These are phyloP conservation scores for Neopestalotiopsis sp. DNA, from an alignment of 2,329 filamentous ascomycete genomes.

Conservation along the genomic window DNA sequence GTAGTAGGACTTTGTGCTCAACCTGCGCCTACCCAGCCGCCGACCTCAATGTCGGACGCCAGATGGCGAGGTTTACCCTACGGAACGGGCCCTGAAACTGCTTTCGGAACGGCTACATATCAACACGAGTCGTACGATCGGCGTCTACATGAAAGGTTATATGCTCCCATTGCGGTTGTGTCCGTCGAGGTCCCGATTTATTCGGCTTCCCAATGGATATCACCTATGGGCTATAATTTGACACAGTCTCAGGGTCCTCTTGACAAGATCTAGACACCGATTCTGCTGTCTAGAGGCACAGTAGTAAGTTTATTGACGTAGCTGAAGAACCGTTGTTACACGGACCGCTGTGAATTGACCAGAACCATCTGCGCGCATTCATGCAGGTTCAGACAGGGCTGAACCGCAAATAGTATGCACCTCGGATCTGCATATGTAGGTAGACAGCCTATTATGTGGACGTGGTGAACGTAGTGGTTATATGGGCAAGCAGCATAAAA, in stretches of 20 bases:
- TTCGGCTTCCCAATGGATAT: not conserved
- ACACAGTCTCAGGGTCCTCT: not conserved
- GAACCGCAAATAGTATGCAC: conserved; percentile 2
- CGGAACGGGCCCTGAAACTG: not conserved
- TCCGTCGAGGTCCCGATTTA: not conserved
- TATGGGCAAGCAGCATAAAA: not conserved
- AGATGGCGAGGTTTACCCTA: not conserved
- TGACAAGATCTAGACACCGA: not conserved
- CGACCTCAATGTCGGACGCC: not conserved
- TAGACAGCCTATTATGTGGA: not conserved
- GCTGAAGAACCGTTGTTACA: not conserved
- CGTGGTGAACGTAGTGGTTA: not conserved
- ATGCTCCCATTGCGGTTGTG: not conserved
- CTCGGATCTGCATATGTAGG: not conserved
- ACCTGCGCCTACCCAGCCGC: not conserved
- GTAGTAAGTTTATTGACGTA: not conserved
- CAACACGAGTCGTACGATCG: not conserved
- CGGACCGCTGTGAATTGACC: not conserved
- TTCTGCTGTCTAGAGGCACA: not conserved
- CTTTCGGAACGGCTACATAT: not conserved
- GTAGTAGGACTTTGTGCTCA: not conserved
- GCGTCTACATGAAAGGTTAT: not conserved
- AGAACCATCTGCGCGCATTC: not conserved
- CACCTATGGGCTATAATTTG: not conserved
- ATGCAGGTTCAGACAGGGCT: not conserved